Evolutionary conservation across 106 monocot species (phyloP), one percentile per base, ranked within the genome.

Genomic region (Hemerocallis citrina): DNA sequence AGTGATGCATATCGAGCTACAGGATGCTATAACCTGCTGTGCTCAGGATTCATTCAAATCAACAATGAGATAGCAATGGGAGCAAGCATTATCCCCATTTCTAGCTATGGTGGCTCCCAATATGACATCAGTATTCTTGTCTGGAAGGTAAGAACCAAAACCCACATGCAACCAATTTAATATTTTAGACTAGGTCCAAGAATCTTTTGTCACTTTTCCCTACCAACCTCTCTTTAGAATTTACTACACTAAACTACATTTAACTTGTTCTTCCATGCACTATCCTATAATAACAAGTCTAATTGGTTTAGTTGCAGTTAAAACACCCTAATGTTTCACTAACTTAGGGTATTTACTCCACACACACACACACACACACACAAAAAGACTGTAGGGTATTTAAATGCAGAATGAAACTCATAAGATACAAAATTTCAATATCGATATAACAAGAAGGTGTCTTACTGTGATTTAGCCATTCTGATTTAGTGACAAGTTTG

Each of bases 1-100:
- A 89, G 89, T 61, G 89, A 89, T 64, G 81, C 84, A 14, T 89
- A 89, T 65, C 84, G 85, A 75, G 89, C 89, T 23, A 89, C 84
- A 30, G 84, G 89, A 16, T 89, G 89, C 75, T 89, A 89, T 78
- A 89, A 89, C 75, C 65, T 89, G 27, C 81, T 89, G 9, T 89
- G 89, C 73, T 89, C 89, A 8, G 84, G 89, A 24, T 89, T 89
- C 69, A 78, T 89, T 52, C 89, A 89, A 61, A 72, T 89, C 54
- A 89, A 78, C 77, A 84, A 55, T 58, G 80, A 89, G 42, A 84
- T 89, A 32, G 89, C 89, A 20, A 89, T 89, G 80, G 89, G 89
- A 19, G 89, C 89, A 19, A 89, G 75, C 78, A 89, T 89, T 77
- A 84, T 44, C 67, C 85, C 81, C 4, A 48, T 89, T 35, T 84